Percentiles rank a stretch among this genome's conserved stretches.
Conservation (phyloP, 306 rosid species). For the Clitoria ternatea region DNA sequence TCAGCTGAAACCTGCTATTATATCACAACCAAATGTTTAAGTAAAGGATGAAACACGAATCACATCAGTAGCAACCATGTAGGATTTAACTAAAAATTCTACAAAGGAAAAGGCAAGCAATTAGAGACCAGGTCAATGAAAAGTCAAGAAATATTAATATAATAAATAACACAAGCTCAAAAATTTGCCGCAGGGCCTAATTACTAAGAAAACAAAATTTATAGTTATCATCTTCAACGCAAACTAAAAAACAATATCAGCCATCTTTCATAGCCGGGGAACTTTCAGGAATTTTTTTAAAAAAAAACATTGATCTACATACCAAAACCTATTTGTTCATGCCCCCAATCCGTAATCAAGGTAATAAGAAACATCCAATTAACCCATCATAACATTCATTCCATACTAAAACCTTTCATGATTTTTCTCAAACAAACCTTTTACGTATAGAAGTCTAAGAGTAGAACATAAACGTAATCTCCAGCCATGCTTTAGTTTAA, state of each 20-base stretch:
- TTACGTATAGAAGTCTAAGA: not conserved
- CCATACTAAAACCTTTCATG: not conserved
- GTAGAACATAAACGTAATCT: not conserved
- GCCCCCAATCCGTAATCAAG: not conserved
- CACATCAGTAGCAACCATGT: not conserved
- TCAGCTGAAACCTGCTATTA: not conserved
- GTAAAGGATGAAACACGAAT: not conserved
- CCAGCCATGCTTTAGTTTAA: not conserved
- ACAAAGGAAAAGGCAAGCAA: not conserved
- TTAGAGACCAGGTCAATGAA: not conserved
- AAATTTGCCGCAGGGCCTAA: conserved; percentile 4
- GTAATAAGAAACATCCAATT: not conserved
- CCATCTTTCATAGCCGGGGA: not conserved
- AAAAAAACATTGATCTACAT: not conserved
- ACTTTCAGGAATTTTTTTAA: not conserved
- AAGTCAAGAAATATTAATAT: not conserved
- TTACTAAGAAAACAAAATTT: not conserved
- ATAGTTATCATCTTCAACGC: not conserved
- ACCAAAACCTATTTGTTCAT: not conserved
- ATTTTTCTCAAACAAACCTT: not conserved
- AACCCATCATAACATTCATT: not conserved
- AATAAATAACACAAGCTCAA: not conserved
- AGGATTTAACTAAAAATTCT: conserved; percentile 3
- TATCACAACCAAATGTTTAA: not conserved
- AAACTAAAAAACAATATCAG: not conserved